Evolutionary conservation across 768 basidiomycete genomes (phyloP).

Genomic region (Mrakia frigida): DNA sequence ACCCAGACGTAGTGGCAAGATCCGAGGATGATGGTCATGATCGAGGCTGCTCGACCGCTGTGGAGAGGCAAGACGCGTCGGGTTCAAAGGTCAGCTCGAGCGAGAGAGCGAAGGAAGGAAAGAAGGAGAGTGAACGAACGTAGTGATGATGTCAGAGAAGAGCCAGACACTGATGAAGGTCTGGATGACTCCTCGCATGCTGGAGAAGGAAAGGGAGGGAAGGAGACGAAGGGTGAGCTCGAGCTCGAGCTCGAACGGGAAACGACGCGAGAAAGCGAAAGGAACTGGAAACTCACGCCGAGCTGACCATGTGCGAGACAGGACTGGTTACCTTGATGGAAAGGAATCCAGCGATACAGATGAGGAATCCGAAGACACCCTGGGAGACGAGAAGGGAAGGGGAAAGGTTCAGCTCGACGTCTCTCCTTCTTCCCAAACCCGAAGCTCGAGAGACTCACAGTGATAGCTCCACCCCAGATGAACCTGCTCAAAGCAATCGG

Average conservation of each 20-base stretch:
- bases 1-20: conserved; percentile 43
- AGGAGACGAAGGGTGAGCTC: background rate
- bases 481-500: conserved; percentile 38
- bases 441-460: conserved; percentile 33
- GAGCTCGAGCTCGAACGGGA: too few species aligned
- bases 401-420: background rate
- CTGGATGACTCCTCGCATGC: conserved; percentile 84
- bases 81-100: background rate
- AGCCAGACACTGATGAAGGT: conserved; percentile 63
- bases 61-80: background rate
- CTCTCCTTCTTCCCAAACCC: background rate
- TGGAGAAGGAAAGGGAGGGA: background rate
- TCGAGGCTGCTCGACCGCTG: conserved; percentile 40
- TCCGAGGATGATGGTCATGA: conserved; percentile 41
- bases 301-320: conserved; percentile 95
- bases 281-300: conserved; percentile 50
- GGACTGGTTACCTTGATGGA: conserved; percentile 97
- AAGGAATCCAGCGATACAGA: conserved; percentile 85
- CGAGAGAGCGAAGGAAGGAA: background rate
- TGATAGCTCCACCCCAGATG: conserved; percentile 39
- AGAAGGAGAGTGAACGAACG: conserved; percentile 45
- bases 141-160: conserved; percentile 74
- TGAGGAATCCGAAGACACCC: conserved; percentile 86
- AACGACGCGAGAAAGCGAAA: background rate
- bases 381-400: conserved; percentile 48